Evolutionary conservation across 1,284 basidiomycete species (phyloP).

Genomic region (Ganoderma lingzhi): DNA sequence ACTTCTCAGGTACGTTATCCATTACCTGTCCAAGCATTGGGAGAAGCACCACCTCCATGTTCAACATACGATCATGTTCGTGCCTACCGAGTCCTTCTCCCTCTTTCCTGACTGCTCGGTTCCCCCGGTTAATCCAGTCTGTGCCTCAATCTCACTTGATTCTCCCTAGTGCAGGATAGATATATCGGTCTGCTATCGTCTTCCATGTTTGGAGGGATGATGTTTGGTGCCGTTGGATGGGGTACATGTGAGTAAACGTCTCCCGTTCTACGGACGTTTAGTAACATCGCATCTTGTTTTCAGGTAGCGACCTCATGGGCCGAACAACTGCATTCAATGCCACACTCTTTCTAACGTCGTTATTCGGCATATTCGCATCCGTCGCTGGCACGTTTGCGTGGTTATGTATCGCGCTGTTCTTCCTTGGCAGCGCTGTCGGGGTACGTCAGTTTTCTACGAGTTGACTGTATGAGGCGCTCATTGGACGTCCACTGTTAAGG

Average conservation of each 20-base stretch:
- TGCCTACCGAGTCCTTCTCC: background rate
- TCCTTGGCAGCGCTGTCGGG: slow-evolving; percentile 91
- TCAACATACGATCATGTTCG: background rate
- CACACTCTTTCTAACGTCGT: slow-evolving; percentile 88
- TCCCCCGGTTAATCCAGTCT: background rate
- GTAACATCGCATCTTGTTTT: background rate
- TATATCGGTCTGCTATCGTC: slow-evolving; percentile 82
- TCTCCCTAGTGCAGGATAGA: slow-evolving; percentile 68
- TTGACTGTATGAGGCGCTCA: slow-evolving; percentile 13
- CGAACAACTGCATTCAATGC: slow-evolving; percentile 91
- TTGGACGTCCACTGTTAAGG: slow-evolving; percentile 48
- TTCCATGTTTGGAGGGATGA: slow-evolving; percentile 93
- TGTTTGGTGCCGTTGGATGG: slow-evolving; percentile 94
- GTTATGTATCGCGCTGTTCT: slow-evolving; percentile 85
- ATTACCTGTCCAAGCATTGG: background rate
- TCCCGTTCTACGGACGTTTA: slow-evolving; percentile 11
- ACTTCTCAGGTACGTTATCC: slow-evolving; percentile 69
- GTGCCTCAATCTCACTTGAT: background rate
- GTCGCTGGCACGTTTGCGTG: slow-evolving; percentile 77
- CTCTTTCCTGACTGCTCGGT: background rate
- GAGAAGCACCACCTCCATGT: background rate
- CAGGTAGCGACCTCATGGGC: slow-evolving; percentile 82
- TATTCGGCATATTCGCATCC: slow-evolving; percentile 89
- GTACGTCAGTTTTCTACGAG: slow-evolving; percentile 51
- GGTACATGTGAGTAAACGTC: slow-evolving; percentile 71